Evolutionary conservation across 1,139 yeast species (phyloP).

Genomic region (Debaryomyces fabryi): DNA sequence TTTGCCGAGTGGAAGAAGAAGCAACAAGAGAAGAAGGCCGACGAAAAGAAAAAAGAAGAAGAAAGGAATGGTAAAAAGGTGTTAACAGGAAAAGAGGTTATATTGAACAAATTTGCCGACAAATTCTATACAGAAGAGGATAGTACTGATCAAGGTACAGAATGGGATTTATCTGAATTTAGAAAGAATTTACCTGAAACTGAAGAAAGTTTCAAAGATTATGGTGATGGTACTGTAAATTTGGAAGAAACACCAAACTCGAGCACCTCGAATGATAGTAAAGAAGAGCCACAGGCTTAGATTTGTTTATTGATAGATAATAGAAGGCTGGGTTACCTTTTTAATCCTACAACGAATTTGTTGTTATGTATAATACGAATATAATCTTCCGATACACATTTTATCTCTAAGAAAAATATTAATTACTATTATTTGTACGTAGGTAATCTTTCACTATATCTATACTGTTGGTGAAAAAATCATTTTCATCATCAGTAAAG

Average conservation of each 20-base stretch:
- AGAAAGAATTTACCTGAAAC: slow-evolving; percentile 49
- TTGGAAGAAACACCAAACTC: slow-evolving; percentile 15
- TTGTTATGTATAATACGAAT: slow-evolving; percentile 7
- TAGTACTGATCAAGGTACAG: slow-evolving; percentile 54
- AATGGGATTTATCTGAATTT: slow-evolving; percentile 73
- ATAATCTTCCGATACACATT: slow-evolving; percentile 3
- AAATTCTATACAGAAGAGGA: slow-evolving; percentile 55
- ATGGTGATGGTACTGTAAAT: slow-evolving; percentile 46
- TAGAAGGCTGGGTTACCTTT: slow-evolving; percentile 11
- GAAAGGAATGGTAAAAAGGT: slow-evolving; percentile 47
- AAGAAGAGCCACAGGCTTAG: slow-evolving; percentile 4
- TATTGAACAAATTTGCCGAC: slow-evolving; percentile 74
- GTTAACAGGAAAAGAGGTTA: slow-evolving; percentile 80
- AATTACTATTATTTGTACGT: neutral
- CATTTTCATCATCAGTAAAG: slow-evolving; percentile 41
- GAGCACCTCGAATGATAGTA: slow-evolving; percentile 11
- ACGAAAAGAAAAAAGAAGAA: slow-evolving; percentile 58
- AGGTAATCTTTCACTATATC: slow-evolving; percentile 5
- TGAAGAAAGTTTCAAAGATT: slow-evolving; percentile 50
- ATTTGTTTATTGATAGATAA: slow-evolving; percentile 4
- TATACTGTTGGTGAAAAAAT: slow-evolving; percentile 28
- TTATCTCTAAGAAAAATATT: neutral
- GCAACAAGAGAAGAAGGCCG: slow-evolving; percentile 62
- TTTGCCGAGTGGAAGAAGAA: slow-evolving; percentile 83
- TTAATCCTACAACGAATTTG: slow-evolving; percentile 7